Percentiles rank a stretch among this genome's conserved stretches.
phyloP scores from a whole-genome alignment of 345 rosid species.

The Hibiscus mutabilis region DNA sequence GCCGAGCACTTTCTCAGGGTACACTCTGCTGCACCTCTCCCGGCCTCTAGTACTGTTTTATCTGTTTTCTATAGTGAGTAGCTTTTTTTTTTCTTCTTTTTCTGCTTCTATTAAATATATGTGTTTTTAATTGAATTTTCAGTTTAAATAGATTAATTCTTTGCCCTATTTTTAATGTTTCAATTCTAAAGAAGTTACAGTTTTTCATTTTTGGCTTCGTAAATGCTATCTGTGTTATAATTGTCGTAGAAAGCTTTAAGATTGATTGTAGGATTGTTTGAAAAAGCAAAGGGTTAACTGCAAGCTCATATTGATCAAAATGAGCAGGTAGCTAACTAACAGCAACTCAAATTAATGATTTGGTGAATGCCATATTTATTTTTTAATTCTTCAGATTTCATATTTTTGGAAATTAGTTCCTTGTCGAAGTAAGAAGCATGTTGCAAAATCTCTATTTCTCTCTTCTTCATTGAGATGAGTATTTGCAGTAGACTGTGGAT shows the following conservation, averaged over 20 bases:
- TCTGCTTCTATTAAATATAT: not conserved
- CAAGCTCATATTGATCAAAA: not conserved
- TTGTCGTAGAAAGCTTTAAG: not conserved
- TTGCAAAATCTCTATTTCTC: not conserved
- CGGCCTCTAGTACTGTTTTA: slow-evolving; percentile 65
- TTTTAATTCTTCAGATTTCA: not conserved
- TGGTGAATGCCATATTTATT: not conserved
- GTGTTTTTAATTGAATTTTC: not conserved
- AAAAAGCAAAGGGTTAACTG: no score
- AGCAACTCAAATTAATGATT: not conserved
- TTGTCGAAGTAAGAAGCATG: not conserved
- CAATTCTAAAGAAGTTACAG: not conserved
- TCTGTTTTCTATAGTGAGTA: slow-evolving; percentile 60
- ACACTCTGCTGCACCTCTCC: slow-evolving; percentile 99
- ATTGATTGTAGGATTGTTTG: not conserved
- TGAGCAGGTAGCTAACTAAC: not conserved
- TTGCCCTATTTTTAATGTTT: not conserved
- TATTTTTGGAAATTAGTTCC: not conserved
- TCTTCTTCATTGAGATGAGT: not conserved
- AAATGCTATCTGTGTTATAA: not conserved
- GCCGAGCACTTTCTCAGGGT: slow-evolving; percentile 98
- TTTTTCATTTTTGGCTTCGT: not conserved
- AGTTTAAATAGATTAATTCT: not conserved
- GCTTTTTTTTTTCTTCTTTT: slow-evolving; percentile 9
- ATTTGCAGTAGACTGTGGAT: not conserved